Evolutionary conservation across 108 stramenopile species (phyloP).

Genomic region (Cyclostephanos invisitatus): DNA sequence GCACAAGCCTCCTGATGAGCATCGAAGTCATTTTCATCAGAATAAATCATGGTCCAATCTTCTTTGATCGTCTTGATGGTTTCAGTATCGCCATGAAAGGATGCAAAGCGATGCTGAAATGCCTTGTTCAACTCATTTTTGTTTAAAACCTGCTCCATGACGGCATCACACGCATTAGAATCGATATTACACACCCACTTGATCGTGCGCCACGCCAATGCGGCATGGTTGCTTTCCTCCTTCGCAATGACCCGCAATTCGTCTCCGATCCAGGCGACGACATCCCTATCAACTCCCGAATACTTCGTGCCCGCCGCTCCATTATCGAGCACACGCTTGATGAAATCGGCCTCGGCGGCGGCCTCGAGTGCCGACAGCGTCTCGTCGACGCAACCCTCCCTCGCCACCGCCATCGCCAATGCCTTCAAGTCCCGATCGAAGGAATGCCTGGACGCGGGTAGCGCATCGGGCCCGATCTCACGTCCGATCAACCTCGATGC

Average conservation of each 20-base stretch:
- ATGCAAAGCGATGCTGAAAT: slow-evolving; percentile 10
- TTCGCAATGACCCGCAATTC: slow-evolving; percentile 47
- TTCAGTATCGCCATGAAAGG: background rate
- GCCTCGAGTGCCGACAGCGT: slow-evolving; percentile 53
- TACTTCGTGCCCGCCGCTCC: slow-evolving; percentile 16
- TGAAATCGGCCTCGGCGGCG: slow-evolving; percentile 30
- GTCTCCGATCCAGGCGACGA: slow-evolving; percentile 27
- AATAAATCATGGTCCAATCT: slow-evolving; percentile 7
- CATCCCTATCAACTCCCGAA: slow-evolving; percentile 19
- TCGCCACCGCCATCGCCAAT: slow-evolving; percentile 50
- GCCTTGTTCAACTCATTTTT: slow-evolving; percentile 20
- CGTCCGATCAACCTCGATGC: slow-evolving; percentile 29
- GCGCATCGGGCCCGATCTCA: slow-evolving; percentile 39
- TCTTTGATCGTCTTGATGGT: background rate
- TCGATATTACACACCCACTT: slow-evolving; percentile 54
- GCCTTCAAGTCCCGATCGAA: slow-evolving; percentile 49
- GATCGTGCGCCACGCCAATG: slow-evolving; percentile 59
- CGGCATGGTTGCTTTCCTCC: slow-evolving; percentile 56
- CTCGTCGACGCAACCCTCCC: slow-evolving; percentile 64
- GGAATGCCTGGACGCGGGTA: slow-evolving; percentile 46
- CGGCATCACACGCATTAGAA: slow-evolving; percentile 46
- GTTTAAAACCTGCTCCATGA: slow-evolving; percentile 33
- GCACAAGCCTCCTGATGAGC: background rate
- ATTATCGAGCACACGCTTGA: background rate
- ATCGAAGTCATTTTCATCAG: background rate